Evolutionary conservation across 1,139 yeast genomes (phyloP).

Genomic region (Hanseniaspora gamundiae): DNA sequence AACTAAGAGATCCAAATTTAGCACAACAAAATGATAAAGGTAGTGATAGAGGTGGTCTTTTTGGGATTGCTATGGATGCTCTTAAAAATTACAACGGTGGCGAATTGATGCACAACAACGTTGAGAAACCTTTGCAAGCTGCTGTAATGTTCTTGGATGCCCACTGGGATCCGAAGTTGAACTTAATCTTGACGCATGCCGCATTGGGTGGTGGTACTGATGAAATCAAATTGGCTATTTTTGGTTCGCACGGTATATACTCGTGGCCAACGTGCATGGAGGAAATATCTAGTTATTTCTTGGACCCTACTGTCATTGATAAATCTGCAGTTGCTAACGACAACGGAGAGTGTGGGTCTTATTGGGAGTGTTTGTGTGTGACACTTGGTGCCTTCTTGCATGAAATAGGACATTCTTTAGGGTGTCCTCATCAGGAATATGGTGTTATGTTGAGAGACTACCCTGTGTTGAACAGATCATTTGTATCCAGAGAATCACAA

Average conservation of each 20-base stretch:
- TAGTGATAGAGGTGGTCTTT: conserved; percentile 60
- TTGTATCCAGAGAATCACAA: conserved; percentile 56
- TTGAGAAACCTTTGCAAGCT: conserved; percentile 54
- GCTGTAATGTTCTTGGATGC: conserved; percentile 80
- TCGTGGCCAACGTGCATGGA: conserved; percentile 81
- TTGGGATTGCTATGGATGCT: conserved; percentile 68
- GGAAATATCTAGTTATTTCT: conserved; percentile 51
- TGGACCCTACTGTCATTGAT: conserved; percentile 56
- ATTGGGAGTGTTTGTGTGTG: conserved; percentile 82
- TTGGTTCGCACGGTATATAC: conserved; percentile 87
- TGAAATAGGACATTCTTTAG: conserved; percentile 82
- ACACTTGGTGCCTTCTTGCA: conserved; percentile 93
- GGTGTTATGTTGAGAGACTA: conserved; percentile 92
- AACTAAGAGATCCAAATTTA: conserved; percentile 62
- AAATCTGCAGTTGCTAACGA: conserved; percentile 67
- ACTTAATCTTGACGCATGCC: conserved; percentile 74
- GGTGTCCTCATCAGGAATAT: conserved; percentile 82
- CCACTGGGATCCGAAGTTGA: conserved; percentile 55
- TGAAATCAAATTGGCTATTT: conserved; percentile 65
- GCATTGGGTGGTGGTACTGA: conserved; percentile 85
- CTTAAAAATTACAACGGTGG: conserved; percentile 35
- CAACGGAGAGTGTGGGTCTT: conserved; percentile 67
- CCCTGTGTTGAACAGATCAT: conserved; percentile 66
- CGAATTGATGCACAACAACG: conserved; percentile 65
- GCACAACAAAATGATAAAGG: conserved; percentile 84